Percentiles rank a stretch among this genome's conserved stretches.
These are phyloP conservation scores for Oryza officinalis DNA, from an alignment of 176 grass and related monocot genomes.

Conservation along the genomic window DNA sequence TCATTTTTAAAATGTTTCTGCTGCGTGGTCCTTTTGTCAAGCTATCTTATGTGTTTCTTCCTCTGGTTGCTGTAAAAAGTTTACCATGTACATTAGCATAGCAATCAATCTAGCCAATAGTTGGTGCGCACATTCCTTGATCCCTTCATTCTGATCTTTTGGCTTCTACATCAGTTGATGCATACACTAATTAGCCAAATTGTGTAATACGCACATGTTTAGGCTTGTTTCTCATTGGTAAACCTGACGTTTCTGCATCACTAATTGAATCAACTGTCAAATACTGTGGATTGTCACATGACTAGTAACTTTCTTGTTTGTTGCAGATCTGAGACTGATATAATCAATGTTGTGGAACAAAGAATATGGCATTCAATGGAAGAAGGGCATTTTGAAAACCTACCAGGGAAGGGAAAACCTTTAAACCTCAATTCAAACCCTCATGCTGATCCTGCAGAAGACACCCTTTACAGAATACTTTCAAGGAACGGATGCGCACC, in stretches of 20 bases:
- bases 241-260: neutral
- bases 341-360: conserved; percentile 89
- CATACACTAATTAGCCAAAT: neutral
- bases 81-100: neutral
- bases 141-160: neutral
- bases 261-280: neutral
- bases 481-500: conserved; percentile 71
- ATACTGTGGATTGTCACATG: neutral
- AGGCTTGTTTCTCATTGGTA: neutral
- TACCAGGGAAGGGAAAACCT: conserved; percentile 85
- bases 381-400: conserved; percentile 90
- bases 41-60: neutral
- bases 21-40: neutral
- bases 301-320: conserved; percentile 3
- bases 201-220: neutral
- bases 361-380: conserved; percentile 97
- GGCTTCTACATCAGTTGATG: neutral
- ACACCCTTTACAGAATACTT: conserved; percentile 84
- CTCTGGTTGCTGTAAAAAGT: neutral
- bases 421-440: conserved; percentile 67
- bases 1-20: neutral
- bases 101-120: neutral
- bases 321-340: conserved; percentile 80
- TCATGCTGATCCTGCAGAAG: conserved; percentile 83
- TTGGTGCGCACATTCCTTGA: neutral